Base-by-base conservation (phyloP, 148 eudicot species). In the Rhododendron vialii region DNA sequence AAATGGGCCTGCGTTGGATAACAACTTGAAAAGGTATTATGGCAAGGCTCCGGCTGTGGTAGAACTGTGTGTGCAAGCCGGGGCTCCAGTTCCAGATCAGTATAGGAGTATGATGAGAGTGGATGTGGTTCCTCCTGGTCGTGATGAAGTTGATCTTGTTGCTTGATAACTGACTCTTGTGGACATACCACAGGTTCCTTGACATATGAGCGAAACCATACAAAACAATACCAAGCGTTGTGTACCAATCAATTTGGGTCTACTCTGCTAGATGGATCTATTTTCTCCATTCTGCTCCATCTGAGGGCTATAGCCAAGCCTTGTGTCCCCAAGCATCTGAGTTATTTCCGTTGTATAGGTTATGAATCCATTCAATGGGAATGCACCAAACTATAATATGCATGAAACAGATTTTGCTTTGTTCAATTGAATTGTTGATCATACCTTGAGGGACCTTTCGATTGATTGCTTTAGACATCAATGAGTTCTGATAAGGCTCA, bases 81-180 rank as follows among this genome's bases (percentile, higher is more conserved):
- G 95, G 59, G 95, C 93, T n/a, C 88, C 91, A 83, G 82, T 92
- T 85, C 95, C 95, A 10, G 85, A 88, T 11, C 85, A 88, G 55
- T 92, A 91, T 45, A 85, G 84, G 83, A 92, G 94, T 85, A 92
- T 93, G 95, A 90, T 93, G 95, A 92, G 94, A 87, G 78, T 92
- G 59, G 95, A 93, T 87, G 94, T 93, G 81, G 95, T 93, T 89
- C 89, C 93, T 89, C 95, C 94, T 81, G 92, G 84, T 85, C 89
- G 90, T 50, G 95, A 93, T 87, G 95, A 93, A 89, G 94, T 89
- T 59, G 94, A 93, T 90, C 94, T 93, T 86, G 95, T 93, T 88
- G 92, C 91, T 85, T 93, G 90, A 93, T 83, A 75, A 48, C 83
- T 26, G 13, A 7, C 75, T 41, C 24, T 28, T 67, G 18, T 71